Evolutionary conservation across 345 rosid species (phyloP).

Genomic region (Dipteronia dyeriana): DNA sequence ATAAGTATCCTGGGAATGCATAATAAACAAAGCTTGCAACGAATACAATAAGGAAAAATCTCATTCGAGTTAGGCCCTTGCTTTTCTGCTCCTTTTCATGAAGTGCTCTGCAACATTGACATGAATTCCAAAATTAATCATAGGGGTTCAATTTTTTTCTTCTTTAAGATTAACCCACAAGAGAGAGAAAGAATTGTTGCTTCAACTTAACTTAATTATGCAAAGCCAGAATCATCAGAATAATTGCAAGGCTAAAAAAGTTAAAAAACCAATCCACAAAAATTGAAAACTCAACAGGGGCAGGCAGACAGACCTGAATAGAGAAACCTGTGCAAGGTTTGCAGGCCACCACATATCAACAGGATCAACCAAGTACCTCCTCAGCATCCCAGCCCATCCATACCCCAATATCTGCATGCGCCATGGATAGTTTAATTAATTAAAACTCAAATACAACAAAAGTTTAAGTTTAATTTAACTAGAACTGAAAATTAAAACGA

Average conservation of each 20-base stretch:
- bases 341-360: conserved; percentile 99
- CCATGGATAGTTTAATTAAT: neutral
- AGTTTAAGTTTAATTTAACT: no score
- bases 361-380: conserved; percentile 95
- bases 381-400: conserved; percentile 99
- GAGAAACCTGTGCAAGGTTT: conserved; percentile 97
- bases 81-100: conserved; percentile 75
- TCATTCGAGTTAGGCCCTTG: conserved; percentile 73
- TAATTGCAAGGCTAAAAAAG: neutral
- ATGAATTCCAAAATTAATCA: conserved; percentile 16
- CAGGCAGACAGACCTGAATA: conserved; percentile 66
- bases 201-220: neutral
- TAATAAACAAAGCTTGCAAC: conserved; percentile 80
- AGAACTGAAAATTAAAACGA: neutral
- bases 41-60: conserved; percentile 66
- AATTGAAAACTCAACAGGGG: conserved; percentile 12
- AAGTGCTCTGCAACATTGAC: conserved; percentile 63
- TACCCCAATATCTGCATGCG: conserved; percentile 72
- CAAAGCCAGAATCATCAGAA: neutral
- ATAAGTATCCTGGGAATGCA: conserved; percentile 82
- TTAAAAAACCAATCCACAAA: conserved; percentile 2
- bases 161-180: neutral
- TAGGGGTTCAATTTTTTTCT: neutral
- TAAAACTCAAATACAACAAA: neutral
- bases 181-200: neutral